Evolutionary conservation across 805 yeast genomes (phyloP).

Genomic region (Barnettozyma populi): DNA sequence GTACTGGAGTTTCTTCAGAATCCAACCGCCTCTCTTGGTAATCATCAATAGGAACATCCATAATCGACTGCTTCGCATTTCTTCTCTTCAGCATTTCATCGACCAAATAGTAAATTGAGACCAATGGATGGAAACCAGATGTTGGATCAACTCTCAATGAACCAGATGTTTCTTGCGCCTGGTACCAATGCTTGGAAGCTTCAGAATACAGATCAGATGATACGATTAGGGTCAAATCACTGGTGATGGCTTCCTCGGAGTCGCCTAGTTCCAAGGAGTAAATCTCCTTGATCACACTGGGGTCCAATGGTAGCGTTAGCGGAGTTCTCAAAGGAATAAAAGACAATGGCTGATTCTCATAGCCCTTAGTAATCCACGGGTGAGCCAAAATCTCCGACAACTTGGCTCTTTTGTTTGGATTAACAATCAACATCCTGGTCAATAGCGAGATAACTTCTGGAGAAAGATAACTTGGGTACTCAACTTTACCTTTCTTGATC

Average conservation of each 20-base stretch:
- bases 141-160: conserved; percentile 49
- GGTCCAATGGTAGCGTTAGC: conserved; percentile 60
- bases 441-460: conserved; percentile 75
- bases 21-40: conserved; percentile 12
- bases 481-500: conserved; percentile 87
- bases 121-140: conserved; percentile 77
- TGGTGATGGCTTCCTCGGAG: conserved; percentile 47
- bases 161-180: conserved; percentile 7
- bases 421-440: conserved; percentile 87
- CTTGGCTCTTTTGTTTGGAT: conserved; percentile 75
- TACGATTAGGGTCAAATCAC: conserved; percentile 52
- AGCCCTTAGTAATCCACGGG: conserved; percentile 94
- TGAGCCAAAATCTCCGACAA: conserved; percentile 76
- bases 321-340: conserved; percentile 79
- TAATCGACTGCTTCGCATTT: conserved; percentile 45
- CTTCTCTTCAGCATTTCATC: conserved; percentile 77
- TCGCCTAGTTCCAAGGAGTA: conserved; percentile 73
- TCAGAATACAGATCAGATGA: conserved; percentile 60
- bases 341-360: conserved; percentile 62
- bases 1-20: conserved; percentile 4
- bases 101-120: conserved; percentile 82
- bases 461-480: conserved; percentile 80
- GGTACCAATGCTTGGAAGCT: conserved; percentile 58
- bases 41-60: conserved; percentile 24
- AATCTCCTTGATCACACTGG: conserved; percentile 65